Conservation (phyloP, 2,329 filamentous ascomycete genomes). For the Stemphylium vesicarium region DNA sequence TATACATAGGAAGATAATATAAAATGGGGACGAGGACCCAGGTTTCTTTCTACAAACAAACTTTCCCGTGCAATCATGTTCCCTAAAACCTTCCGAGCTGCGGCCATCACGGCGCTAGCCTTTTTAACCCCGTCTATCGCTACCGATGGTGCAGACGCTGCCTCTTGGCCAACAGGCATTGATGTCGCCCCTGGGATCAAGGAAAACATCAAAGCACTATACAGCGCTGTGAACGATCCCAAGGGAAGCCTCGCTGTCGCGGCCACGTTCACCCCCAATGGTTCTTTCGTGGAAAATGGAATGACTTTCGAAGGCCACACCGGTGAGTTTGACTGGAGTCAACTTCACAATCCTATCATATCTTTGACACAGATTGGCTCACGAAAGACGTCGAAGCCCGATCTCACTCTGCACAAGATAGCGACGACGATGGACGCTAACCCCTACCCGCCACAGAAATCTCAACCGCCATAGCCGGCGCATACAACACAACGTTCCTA, state of each 20-base stretch:
- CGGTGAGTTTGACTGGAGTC: not conserved
- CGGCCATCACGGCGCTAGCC: not conserved
- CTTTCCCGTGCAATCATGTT: not conserved
- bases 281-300: not conserved
- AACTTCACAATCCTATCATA: not conserved
- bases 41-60: not conserved
- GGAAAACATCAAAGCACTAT: not conserved
- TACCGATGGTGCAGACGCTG: not conserved
- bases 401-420: not conserved
- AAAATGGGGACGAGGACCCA: not conserved
- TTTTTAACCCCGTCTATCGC: not conserved
- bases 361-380: not conserved
- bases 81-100: not conserved
- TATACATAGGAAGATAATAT: not conserved
- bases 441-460: not conserved
- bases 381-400: not conserved
- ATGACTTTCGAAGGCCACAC: not conserved
- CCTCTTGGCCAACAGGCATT: not conserved
- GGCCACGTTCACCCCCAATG: not conserved
- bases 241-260: not conserved
- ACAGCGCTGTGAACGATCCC: not conserved
- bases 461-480: not conserved
- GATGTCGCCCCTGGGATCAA: not conserved
- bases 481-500: not conserved
- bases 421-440: not conserved